Evolutionary conservation across 768 basidiomycete genomes (phyloP).

Genomic region (Gautieria morchelliformis): DNA sequence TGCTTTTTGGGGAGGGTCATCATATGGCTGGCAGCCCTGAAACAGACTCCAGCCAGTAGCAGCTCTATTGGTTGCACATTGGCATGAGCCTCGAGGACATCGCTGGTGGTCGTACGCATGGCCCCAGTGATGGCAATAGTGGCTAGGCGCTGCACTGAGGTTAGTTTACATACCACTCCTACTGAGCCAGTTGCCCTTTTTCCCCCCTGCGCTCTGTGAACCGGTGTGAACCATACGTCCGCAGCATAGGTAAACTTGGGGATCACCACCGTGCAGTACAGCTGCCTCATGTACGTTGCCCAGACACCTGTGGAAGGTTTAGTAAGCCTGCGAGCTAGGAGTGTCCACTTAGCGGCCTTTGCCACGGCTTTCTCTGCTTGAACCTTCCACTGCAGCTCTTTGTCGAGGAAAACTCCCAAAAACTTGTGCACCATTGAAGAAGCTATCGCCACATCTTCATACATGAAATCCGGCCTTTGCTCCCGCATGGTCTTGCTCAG

Average conservation of each 20-base stretch:
- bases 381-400: too few relatives aligned
- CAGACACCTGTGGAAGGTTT: too few relatives aligned
- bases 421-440: too few relatives aligned
- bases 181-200: not conserved
- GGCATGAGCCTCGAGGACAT: not conserved
- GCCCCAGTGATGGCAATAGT: not conserved
- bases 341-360: too few relatives aligned
- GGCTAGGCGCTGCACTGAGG: not conserved
- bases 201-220: conserved; percentile 11
- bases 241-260: conserved; percentile 21
- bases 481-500: too few relatives aligned
- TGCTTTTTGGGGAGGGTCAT: not conserved
- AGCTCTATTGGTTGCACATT: not conserved
- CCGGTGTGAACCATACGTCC: conserved; percentile 21
- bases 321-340: too few relatives aligned
- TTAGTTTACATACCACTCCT: not conserved
- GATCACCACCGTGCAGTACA: conserved; percentile 19
- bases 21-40: not conserved
- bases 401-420: too few relatives aligned
- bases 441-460: too few relatives aligned
- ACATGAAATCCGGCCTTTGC: too few relatives aligned
- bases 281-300: too few relatives aligned
- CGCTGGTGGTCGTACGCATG: not conserved
- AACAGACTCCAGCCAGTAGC: not conserved
- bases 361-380: too few relatives aligned